Base-by-base conservation (phyloP, 495 filamentous ascomycete species). In the Amorphotheca resinae region DNA sequence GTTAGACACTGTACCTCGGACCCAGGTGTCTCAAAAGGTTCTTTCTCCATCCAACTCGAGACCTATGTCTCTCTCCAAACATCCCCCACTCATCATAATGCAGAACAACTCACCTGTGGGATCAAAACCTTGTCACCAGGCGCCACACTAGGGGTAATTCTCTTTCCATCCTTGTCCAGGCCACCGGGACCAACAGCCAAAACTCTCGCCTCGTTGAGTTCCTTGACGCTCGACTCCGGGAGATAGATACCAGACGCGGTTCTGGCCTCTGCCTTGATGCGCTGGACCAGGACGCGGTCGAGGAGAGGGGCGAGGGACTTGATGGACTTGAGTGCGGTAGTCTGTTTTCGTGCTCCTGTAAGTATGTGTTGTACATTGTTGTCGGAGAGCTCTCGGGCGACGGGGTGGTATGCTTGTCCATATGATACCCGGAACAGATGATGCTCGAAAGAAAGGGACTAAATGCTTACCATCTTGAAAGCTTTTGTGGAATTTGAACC, bases 221-320 rank as follows among this genome's bases (percentile, higher is more conserved):
- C 91, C 77, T 99, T 95, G 53, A 95, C 87, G 59, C 78, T 83
- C 60, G 78, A 85, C 72, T 99, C 93, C 46, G 91, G 91, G 50
- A 99, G 84, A 75, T 88, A 94, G 72, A 99, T 89, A 54, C 91
- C 91, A 53, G 77, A 76, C 51, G 91, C 86, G 22, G 91, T 99
- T 73, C 95, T 95, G 55, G 87, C 58, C 65, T 96, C 93, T 57
- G 89, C 82, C 69, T 96, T 96, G 71, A 95, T 70, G 64, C 91
- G 84, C 79, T 99, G 91, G 53, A 99, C 85, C 46, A 99, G 78
- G 53, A 99, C 85, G 61, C 91, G 91, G 80, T 99, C 91, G 64
- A 99, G 78, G 55, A 99, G 89, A 44, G 91, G 91, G 32, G 80
- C 82, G 58, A 99, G 87, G 62, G 79, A 81, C 70, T 87, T 93